phyloP scores from a whole-genome alignment of 495 filamentous ascomycete species.

The Evernia prunastri region DNA sequence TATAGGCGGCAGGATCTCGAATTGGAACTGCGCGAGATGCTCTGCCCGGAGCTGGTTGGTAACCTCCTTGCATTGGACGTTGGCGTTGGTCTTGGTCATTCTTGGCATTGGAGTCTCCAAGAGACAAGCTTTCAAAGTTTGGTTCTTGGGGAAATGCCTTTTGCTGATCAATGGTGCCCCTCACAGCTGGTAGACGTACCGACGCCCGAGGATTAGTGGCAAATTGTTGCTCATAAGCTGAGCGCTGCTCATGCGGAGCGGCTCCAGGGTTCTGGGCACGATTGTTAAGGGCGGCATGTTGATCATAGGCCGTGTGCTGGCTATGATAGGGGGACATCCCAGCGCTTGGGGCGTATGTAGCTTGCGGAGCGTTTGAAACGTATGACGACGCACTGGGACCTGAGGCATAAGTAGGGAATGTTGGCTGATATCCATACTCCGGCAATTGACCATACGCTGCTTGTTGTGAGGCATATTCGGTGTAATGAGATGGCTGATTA shows the following conservation, averaged over 20 bases:
- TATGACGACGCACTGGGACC: neutral
- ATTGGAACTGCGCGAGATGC: neutral
- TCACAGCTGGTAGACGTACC: conserved; percentile 4
- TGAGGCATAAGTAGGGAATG: neutral
- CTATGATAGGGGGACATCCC: neutral
- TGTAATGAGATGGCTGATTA: neutral
- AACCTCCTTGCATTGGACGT: neutral
- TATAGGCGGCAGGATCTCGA: conserved; percentile 11
- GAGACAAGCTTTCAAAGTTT: neutral
- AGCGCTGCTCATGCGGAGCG: neutral
- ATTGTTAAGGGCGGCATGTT: neutral
- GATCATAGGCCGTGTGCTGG: neutral
- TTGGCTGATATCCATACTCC: neutral
- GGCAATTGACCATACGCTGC: neutral
- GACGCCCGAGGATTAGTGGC: neutral
- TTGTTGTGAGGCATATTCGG: neutral
- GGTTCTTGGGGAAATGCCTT: neutral
- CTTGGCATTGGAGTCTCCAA: neutral
- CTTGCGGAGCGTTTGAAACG: neutral
- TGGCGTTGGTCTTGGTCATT: neutral
- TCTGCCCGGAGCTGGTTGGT: neutral
- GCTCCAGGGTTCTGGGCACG: neutral
- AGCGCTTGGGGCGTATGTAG: neutral
- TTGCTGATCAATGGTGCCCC: neutral
- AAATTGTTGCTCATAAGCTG: neutral